A percentile compares a stretch with the other conserved stretches of the same genome.
Conservation (phyloP, 306 rosid species). For the Fragaria iinumae region DNA sequence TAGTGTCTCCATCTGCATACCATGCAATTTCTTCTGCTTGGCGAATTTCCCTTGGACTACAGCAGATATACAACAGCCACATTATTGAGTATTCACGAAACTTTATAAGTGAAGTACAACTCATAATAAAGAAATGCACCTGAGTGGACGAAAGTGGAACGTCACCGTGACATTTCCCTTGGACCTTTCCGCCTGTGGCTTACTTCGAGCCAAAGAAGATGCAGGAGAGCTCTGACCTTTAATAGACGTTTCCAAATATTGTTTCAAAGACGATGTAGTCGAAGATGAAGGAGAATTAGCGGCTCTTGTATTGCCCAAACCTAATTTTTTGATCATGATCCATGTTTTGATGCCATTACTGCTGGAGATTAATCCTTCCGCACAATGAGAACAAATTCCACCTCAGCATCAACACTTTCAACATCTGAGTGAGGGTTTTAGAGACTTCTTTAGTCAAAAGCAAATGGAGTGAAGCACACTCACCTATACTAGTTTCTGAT, state of each 20-base stretch:
- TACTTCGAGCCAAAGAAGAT: constrained; percentile 86
- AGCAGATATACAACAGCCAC: constrained; percentile 23
- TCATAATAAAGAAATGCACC: constrained; percentile 34
- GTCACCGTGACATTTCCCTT: constrained; percentile 97
- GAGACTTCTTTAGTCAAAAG: not conserved
- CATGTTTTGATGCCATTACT: constrained; percentile 76
- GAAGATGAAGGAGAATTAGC: constrained; percentile 81
- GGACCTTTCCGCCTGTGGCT: constrained; percentile 52
- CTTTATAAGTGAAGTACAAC: not conserved
- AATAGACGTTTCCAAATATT: constrained; percentile 58
- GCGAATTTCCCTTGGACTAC: constrained; percentile 88
- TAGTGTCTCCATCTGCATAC: constrained; percentile 97
- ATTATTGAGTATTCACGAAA: constrained; percentile 14
- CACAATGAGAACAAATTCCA: constrained; percentile 10
- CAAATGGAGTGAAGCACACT: not conserved
- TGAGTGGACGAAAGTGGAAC: constrained; percentile 91
- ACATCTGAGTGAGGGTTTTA: not conserved
- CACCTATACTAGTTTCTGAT: not conserved
- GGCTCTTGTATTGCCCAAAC: constrained; percentile 39
- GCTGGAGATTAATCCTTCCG: constrained; percentile 46
- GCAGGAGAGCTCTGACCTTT: constrained; percentile 84
- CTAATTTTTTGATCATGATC: constrained; percentile 48
- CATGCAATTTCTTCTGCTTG: constrained; percentile 97
- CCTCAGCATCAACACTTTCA: constrained; percentile 18
- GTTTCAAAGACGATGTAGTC: constrained; percentile 81